phyloP scores from a whole-genome alignment of 257 asterid species.

The Nicotiana attenuata region DNA sequence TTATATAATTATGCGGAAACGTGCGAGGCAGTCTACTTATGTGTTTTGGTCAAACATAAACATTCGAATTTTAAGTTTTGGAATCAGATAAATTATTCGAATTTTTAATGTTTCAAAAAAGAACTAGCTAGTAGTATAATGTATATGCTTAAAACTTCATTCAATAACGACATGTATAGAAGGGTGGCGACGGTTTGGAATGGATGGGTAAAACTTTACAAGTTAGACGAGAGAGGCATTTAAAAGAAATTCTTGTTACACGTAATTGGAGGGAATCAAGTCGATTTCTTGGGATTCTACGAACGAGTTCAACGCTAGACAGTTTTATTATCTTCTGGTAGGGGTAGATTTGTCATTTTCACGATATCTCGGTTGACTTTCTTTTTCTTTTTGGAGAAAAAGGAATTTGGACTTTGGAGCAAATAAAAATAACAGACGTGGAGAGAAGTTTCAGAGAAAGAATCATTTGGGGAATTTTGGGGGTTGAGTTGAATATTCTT shows the following conservation, averaged over 20 bases:
- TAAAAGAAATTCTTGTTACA: slow-evolving; percentile 48
- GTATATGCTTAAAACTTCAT: no score
- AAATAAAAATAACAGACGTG: neutral
- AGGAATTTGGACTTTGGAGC: neutral
- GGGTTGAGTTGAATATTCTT: no score
- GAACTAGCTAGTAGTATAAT: no score
- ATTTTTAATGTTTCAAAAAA: no score
- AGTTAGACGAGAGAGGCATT: slow-evolving; percentile 37
- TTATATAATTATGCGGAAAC: neutral
- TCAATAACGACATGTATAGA: neutral
- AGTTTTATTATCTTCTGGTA: slow-evolving; percentile 12
- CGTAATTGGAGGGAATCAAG: neutral
- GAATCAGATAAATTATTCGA: neutral
- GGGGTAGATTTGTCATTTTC: slow-evolving; percentile 22
- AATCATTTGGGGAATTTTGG: neutral
- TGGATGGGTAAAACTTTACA: slow-evolving; percentile 14
- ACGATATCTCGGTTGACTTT: neutral
- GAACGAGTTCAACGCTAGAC: slow-evolving; percentile 10
- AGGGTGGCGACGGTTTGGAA: neutral
- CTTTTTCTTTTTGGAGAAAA: neutral
- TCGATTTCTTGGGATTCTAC: slow-evolving; percentile 16
- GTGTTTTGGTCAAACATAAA: neutral
- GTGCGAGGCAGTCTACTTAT: neutral
- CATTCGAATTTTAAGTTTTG: neutral
- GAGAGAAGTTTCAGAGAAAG: neutral